phyloP scores from a whole-genome alignment of 1,139 yeast species.

The Meyerozyma athensensis region DNA sequence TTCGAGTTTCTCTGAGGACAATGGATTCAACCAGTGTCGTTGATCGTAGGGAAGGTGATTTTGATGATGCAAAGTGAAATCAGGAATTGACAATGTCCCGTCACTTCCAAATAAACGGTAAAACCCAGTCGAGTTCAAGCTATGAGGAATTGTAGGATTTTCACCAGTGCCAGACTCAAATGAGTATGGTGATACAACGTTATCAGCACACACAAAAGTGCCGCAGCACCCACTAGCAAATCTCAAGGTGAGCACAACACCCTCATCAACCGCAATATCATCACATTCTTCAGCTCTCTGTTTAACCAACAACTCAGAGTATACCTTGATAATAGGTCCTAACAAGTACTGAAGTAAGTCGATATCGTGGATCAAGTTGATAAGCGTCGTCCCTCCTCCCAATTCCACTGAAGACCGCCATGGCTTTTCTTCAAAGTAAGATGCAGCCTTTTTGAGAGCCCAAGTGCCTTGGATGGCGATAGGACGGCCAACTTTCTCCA shows the following conservation, averaged over 20 bases:
- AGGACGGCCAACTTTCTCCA: slow-evolving; percentile 26
- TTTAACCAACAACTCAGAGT: slow-evolving; percentile 32
- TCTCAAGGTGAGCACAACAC: slow-evolving; percentile 36
- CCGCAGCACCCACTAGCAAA: slow-evolving; percentile 39
- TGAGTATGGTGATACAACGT: slow-evolving; percentile 38
- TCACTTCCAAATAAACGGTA: slow-evolving; percentile 38
- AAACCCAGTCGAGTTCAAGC: slow-evolving; percentile 29
- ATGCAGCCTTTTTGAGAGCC: slow-evolving; percentile 34
- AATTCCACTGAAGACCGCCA: slow-evolving; percentile 33
- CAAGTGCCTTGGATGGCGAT: slow-evolving; percentile 41
- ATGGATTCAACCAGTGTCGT: slow-evolving; percentile 31
- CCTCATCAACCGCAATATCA: slow-evolving; percentile 33
- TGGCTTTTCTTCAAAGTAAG: slow-evolving; percentile 33
- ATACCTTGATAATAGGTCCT: slow-evolving; percentile 36
- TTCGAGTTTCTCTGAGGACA: slow-evolving; percentile 19
- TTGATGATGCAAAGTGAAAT: slow-evolving; percentile 34
- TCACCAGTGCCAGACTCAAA: slow-evolving; percentile 43
- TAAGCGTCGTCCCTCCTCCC: slow-evolving; percentile 39
- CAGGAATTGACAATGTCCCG: slow-evolving; percentile 41
- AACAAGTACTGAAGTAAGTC: slow-evolving; percentile 38
- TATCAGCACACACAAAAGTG: slow-evolving; percentile 39
- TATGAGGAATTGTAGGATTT: slow-evolving; percentile 36
- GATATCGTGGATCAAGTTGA: slow-evolving; percentile 40
- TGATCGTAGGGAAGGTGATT: slow-evolving; percentile 12
- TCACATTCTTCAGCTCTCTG: slow-evolving; percentile 20